Base-by-base conservation (phyloP, 306 rosid genomes). In the Cicer bijugum region DNA sequence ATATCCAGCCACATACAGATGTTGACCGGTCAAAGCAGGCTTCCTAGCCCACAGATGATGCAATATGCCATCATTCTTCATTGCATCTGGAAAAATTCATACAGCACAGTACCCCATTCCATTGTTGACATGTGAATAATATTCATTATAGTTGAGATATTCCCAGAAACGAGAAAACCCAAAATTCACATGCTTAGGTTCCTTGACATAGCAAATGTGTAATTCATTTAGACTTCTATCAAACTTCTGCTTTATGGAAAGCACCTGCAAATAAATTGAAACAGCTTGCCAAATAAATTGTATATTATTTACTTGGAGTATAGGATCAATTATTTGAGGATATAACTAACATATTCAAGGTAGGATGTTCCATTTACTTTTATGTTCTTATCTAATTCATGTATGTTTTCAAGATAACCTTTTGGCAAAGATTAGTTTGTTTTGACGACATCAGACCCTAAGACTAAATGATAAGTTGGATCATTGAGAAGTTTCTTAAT, bases 121-220 rank as follows among this genome's bases (percentile, higher is more conserved):
- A 77, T 81, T 82, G 80, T 75, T 71, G 19, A 58, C 61, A 75
- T 83, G 77, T 14, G 89, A 82, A 87, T 91, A 94, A 72, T 84
- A 92, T 57, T 82, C 76, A 52, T 89, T 94, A 79, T 68, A 91
- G 71, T 89, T 85, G 72, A 94, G 96, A 84, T 75, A 84, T 56
- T 83, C 96, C 98, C 97, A 91, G 77, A 94, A 91, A 60, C 82
- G 88, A 44, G 92, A 86, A 35, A 89, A 82, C 43, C 97, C 93
- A 56, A 76, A 82, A 37, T 82, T 74, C 45, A 79, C 87, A 60
- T 87, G 88, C 83, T 88, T 94, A 48, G 96, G 96, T 51, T 88
- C 86, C 84, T 85, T 91, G 35, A 86, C 78, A 82, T 87, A 83
- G 70, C 87, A 79, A 17, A 79, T 60, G 71, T 82, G 96, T 85